Conservation (phyloP, 495 filamentous ascomycete species). For the Staphylotrichum tortipilum region DNA sequence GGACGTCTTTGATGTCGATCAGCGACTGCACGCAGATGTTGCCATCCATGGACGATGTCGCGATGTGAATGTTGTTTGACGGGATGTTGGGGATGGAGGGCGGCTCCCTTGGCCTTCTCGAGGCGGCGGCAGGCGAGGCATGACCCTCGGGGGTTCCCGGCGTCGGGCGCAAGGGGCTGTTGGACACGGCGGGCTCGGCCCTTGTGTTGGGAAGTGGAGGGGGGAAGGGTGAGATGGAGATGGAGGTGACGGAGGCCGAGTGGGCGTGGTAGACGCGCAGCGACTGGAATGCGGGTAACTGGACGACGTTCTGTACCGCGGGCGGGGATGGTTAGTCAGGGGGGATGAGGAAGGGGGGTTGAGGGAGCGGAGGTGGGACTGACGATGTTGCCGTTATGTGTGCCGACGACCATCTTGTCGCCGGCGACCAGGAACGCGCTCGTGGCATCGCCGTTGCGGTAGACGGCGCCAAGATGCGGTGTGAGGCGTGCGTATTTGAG, state of each 20-base stretch:
- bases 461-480: constrained; percentile 65
- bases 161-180: constrained; percentile 27
- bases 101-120: constrained; percentile 39
- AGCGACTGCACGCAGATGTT: constrained; percentile 85
- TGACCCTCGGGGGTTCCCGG: constrained; percentile 41
- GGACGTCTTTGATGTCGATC: constrained; percentile 64
- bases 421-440: constrained; percentile 82
- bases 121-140: constrained; percentile 43
- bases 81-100: constrained; percentile 54
- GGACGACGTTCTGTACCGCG: constrained; percentile 73
- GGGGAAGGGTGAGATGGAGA: constrained; percentile 87
- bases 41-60: constrained; percentile 88
- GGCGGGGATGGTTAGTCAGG: constrained; percentile 16
- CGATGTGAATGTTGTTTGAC: constrained; percentile 84
- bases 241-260: constrained; percentile 75
- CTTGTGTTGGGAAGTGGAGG: constrained; percentile 58
- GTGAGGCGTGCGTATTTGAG: constrained; percentile 88
- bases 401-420: constrained; percentile 96
- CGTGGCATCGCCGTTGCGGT: constrained; percentile 90
- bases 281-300: constrained; percentile 67
- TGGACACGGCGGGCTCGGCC: constrained; percentile 41
- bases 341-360: not conserved
- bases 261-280: constrained; percentile 85
- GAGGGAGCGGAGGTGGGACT: constrained; percentile 33
- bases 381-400: constrained; percentile 95